A percentile compares a stretch with the other conserved stretches of the same genome.
Conservation (phyloP, 140 eudicot species). For the Stevia rebaudiana region DNA sequence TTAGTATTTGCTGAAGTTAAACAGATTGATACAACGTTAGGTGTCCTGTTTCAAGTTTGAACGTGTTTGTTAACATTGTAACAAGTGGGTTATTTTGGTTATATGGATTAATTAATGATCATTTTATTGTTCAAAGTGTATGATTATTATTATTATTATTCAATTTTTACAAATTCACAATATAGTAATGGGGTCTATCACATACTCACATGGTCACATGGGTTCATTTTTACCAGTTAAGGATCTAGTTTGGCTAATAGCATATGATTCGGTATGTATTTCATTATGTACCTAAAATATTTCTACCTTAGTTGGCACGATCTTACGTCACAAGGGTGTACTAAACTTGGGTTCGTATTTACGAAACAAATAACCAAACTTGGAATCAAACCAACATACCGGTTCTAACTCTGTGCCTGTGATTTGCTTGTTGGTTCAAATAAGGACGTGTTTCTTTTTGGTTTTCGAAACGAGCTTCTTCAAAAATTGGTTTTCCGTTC, state of each 20-base stretch:
- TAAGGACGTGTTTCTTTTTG: background rate
- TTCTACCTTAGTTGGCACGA: background rate
- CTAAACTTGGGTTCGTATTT: background rate
- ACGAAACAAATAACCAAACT: background rate
- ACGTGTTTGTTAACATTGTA: constrained; percentile 1
- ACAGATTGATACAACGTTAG: background rate
- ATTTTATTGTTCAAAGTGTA: background rate
- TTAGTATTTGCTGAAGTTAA: constrained; percentile 18
- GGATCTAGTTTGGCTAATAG: background rate
- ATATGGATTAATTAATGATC: background rate
- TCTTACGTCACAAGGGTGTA: background rate
- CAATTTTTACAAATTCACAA: too few relatives aligned
- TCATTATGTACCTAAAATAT: background rate
- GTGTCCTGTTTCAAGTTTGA: background rate
- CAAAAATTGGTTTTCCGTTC: background rate
- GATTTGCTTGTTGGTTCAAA: background rate
- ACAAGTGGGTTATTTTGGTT: constrained; percentile 3
- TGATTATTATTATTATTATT: background rate
- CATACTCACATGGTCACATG: too few relatives aligned
- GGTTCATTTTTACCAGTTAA: background rate
- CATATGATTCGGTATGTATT: background rate
- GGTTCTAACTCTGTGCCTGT: background rate
- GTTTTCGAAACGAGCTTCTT: background rate
- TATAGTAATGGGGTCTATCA: too few relatives aligned
- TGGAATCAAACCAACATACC: background rate